A percentile compares a stretch with the other conserved stretches of the same genome.
These are phyloP conservation scores for Knufia fluminis DNA, from an alignment of 2,329 filamentous ascomycete genomes.

Conservation along the genomic window DNA sequence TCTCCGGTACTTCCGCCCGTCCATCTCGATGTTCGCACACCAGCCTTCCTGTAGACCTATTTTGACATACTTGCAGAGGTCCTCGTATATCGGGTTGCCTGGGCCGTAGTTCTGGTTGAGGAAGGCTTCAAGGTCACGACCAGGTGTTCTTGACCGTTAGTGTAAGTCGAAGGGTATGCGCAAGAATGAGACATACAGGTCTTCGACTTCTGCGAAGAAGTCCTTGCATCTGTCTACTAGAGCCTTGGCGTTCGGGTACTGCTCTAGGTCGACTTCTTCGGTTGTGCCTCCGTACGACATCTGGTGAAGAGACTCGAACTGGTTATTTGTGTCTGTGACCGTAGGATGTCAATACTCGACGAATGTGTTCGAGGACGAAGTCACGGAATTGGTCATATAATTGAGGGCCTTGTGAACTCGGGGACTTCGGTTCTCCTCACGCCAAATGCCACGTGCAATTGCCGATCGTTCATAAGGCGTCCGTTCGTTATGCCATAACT, in stretches of 20 bases:
- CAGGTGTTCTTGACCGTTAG: slow-evolving; percentile 34
- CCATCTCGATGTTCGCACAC: slow-evolving; percentile 36
- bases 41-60: slow-evolving; percentile 38
- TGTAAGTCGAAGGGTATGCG: not conserved
- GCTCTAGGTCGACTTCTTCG: slow-evolving; percentile 13
- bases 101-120: slow-evolving; percentile 39
- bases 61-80: slow-evolving; percentile 33
- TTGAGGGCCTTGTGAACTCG: no score
- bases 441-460: not conserved
- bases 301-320: no score
- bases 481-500: not conserved
- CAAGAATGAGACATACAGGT: slow-evolving; percentile 21
- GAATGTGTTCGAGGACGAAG: no score
- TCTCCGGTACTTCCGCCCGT: slow-evolving; percentile 40
- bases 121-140: slow-evolving; percentile 36
- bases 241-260: slow-evolving; percentile 15
- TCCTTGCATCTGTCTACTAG: slow-evolving; percentile 15
- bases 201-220: slow-evolving; percentile 26
- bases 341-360: no score
- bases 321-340: no score
- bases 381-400: no score
- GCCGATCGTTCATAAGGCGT: not conserved
- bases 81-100: slow-evolving; percentile 36
- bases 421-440: not conserved
- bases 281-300: slow-evolving; percentile 10